Evolutionary conservation across 1,284 basidiomycete genomes (phyloP).

Genomic region (Ustilago crameri): DNA sequence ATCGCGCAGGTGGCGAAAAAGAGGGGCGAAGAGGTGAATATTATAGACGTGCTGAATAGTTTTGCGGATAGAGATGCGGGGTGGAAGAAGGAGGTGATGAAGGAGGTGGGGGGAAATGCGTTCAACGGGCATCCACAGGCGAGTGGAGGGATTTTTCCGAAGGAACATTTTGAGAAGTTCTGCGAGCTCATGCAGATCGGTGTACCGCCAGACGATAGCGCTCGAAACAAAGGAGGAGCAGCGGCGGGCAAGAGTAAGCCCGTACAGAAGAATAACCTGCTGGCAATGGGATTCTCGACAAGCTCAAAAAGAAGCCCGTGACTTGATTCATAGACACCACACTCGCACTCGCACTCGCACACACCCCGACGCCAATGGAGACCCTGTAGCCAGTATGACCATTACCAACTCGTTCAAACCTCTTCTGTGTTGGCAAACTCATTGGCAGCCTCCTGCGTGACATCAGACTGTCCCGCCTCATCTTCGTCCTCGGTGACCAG

Average conservation of each 20-base stretch:
- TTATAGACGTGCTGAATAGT: constrained; percentile 49
- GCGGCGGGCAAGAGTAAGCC: constrained; percentile 14
- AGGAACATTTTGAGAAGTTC: constrained; percentile 41
- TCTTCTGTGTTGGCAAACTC: constrained; percentile 45
- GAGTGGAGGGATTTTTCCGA: constrained; percentile 56
- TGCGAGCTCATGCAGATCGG: constrained; percentile 56
- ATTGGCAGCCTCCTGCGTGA: constrained; percentile 28
- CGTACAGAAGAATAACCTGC: constrained; percentile 36
- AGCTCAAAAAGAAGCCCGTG: constrained; percentile 25
- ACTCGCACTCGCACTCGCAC: not conserved
- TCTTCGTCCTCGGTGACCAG: constrained; percentile 43
- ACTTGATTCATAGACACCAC: too few species aligned
- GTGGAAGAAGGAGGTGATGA: constrained; percentile 22
- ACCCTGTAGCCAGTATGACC: too few species aligned
- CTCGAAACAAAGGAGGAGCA: not conserved
- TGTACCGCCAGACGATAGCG: constrained; percentile 27
- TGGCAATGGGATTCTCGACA: constrained; percentile 43
- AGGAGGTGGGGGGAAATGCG: constrained; percentile 26
- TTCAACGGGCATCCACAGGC: constrained; percentile 58
- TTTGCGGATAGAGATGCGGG: constrained; percentile 45
- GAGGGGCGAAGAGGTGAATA: constrained; percentile 49
- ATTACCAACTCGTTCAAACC: too few species aligned
- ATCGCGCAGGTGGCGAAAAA: constrained; percentile 37
- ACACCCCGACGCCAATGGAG: too few species aligned
- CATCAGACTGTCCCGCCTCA: constrained; percentile 44